Evolutionary conservation across 2,329 filamentous ascomycete genomes (phyloP).

Genomic region (Coniella lustricola): DNA sequence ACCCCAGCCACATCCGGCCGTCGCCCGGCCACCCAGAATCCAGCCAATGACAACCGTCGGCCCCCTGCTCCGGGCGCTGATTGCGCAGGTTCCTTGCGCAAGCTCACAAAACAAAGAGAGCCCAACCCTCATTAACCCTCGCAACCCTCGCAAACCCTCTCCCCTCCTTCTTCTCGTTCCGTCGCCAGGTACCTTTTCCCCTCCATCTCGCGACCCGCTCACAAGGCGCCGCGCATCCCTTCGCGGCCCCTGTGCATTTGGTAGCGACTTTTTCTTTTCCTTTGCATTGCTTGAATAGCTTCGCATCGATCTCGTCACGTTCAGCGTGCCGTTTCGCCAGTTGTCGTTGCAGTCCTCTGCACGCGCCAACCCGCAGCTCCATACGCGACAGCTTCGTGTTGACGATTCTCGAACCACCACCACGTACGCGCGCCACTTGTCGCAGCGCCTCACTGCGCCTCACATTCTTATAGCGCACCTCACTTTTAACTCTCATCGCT

Average conservation of each 20-base stretch:
- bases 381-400: conserved; percentile 12
- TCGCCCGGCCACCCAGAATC: neutral
- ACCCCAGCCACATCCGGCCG: conserved; percentile 3
- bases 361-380: conserved; percentile 8
- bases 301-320: neutral
- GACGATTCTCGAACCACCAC: conserved; percentile 9
- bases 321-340: conserved; percentile 5
- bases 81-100: neutral
- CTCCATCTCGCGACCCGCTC: conserved; percentile 10
- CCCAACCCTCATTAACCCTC: neutral
- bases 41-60: neutral
- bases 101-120: conserved; percentile 7
- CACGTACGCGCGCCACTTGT: conserved; percentile 7
- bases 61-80: neutral
- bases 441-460: neutral
- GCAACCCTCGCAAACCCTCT: neutral
- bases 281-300: neutral
- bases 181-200: conserved; percentile 5
- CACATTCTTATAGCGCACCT: neutral
- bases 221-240: conserved; percentile 12
- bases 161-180: conserved; percentile 5
- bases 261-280: conserved; percentile 1
- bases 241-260: conserved; percentile 3
- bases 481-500: conserved; percentile 1
- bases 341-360: conserved; percentile 3